A percentile compares a stretch with the other conserved stretches of the same genome.
phyloP scores from a whole-genome alignment of 495 filamentous ascomycete genomes.

The Massariosphaeria phaeospora region DNA sequence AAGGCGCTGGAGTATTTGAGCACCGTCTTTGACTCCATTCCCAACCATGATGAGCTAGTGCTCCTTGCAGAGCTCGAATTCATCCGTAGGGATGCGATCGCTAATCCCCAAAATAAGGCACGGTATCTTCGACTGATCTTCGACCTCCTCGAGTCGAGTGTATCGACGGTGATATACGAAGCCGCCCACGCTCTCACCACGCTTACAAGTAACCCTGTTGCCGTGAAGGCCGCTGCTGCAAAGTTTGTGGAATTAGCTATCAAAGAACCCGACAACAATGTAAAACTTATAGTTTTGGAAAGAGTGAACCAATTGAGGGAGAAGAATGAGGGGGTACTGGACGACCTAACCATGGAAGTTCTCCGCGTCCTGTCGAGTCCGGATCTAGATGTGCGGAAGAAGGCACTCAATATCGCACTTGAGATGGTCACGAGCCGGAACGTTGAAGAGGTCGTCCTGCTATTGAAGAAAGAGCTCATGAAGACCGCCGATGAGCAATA shows the following conservation, averaged over 20 bases:
- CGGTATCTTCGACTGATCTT: conserved; percentile 93
- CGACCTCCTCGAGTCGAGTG: conserved; percentile 87
- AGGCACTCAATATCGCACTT: conserved; percentile 83
- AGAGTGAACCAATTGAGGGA: conserved; percentile 86
- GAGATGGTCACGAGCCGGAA: conserved; percentile 99
- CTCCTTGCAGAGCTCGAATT: conserved; percentile 95
- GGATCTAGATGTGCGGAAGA: conserved; percentile 92
- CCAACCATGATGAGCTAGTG: conserved; percentile 88
- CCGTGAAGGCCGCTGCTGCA: conserved; percentile 89
- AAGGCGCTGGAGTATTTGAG: conserved; percentile 86
- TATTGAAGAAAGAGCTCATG: conserved; percentile 93
- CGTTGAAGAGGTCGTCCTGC: conserved; percentile 91
- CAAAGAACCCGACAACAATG: conserved; percentile 97
- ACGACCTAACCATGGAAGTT: conserved; percentile 97
- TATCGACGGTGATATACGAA: conserved; percentile 95
- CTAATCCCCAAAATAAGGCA: conserved; percentile 91
- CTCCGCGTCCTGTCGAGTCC: conserved; percentile 92
- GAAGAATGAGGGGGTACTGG: conserved; percentile 88
- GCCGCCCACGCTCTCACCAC: conserved; percentile 86
- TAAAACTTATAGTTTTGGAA: conserved; percentile 95
- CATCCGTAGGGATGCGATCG: conserved; percentile 93
- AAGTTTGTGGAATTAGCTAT: conserved; percentile 98
- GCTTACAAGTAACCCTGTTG: conserved; percentile 78
- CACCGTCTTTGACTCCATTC: conserved; percentile 87
- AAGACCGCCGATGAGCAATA: conserved; percentile 99